Evolutionary conservation across 1,284 basidiomycete species (phyloP).

Genomic region (Malassezia brasiliensis): DNA sequence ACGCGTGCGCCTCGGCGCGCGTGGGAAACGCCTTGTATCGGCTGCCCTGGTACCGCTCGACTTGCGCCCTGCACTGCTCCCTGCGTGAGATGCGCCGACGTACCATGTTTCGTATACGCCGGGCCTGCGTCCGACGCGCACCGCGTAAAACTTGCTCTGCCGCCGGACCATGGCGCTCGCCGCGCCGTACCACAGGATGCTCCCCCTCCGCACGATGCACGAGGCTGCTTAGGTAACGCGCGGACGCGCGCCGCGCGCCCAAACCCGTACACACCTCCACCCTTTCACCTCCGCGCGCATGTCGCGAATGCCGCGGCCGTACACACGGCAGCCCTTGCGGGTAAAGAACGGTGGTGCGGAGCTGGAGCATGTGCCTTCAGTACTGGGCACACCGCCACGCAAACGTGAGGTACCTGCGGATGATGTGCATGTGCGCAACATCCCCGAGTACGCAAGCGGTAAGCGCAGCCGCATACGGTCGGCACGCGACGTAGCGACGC

Average conservation of each 20-base stretch:
- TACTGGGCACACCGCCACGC: conserved; percentile 29
- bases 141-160: conserved; percentile 22
- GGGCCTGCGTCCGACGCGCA: conserved; percentile 27
- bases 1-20: conserved; percentile 52
- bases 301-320: conserved; percentile 11
- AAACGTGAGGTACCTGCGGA: conserved; percentile 43
- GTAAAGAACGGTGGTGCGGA: conserved; percentile 6
- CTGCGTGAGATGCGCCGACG: conserved; percentile 3
- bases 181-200: not conserved
- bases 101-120: conserved; percentile 41
- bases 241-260: not conserved
- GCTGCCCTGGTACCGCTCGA: conserved; percentile 56
- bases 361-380: not conserved
- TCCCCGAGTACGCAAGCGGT: conserved; percentile 15
- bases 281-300: not conserved
- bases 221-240: conserved; percentile 1
- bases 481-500: conserved; percentile 6
- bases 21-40: conserved; percentile 60
- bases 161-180: not conserved
- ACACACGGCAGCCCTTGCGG: conserved; percentile 11
- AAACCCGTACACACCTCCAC: conserved; percentile 14
- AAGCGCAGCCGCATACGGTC: conserved; percentile 25
- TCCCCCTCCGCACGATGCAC: not conserved
- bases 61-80: conserved; percentile 57
- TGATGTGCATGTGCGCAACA: conserved; percentile 36